Percentiles rank a stretch among this genome's conserved stretches.
Evolutionary conservation across 2,329 filamentous ascomycete genomes (phyloP).

Genomic region (Aspergillus neotritici): DNA sequence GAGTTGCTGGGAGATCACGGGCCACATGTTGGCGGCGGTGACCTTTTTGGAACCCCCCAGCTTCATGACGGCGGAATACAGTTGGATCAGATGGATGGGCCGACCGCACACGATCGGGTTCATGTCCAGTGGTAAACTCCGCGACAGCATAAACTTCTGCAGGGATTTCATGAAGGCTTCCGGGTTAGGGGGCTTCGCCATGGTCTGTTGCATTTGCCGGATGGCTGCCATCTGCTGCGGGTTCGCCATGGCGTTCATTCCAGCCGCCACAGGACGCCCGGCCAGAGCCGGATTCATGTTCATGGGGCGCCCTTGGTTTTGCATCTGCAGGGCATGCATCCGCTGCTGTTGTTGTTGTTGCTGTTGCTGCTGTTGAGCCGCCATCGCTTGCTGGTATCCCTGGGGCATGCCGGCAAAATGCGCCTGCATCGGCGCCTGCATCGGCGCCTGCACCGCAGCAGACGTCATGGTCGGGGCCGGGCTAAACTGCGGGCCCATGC

Average conservation of each 20-base stretch:
- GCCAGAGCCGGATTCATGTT: slow-evolving; percentile 37
- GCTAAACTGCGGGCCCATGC: slow-evolving; percentile 40
- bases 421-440: slow-evolving; percentile 41
- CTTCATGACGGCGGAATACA: slow-evolving; percentile 74
- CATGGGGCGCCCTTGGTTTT: slow-evolving; percentile 66
- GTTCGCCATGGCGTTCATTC: slow-evolving; percentile 36
- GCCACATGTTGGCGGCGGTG: slow-evolving; percentile 66
- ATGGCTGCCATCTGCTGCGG: slow-evolving; percentile 41
- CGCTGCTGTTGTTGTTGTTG: slow-evolving; percentile 63
- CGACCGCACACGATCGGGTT: slow-evolving; percentile 70
- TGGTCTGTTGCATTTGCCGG: slow-evolving; percentile 46
- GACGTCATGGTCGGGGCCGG: slow-evolving; percentile 36
- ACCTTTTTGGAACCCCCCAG: slow-evolving; percentile 72
- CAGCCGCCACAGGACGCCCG: slow-evolving; percentile 29
- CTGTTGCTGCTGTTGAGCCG: slow-evolving; percentile 62
- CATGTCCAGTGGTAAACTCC: slow-evolving; percentile 66
- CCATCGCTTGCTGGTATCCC: slow-evolving; percentile 54
- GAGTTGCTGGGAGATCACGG: slow-evolving; percentile 60
- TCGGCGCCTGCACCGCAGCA: slow-evolving; percentile 35
- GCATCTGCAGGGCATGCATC: slow-evolving; percentile 76
- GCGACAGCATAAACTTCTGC: slow-evolving; percentile 68
- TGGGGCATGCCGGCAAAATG: slow-evolving; percentile 49
- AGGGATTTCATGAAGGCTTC: slow-evolving; percentile 73
- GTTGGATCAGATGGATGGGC: slow-evolving; percentile 64
- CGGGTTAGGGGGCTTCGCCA: slow-evolving; percentile 42